These are phyloP conservation scores for Helotiales sp. DNA, from an alignment of 2,329 filamentous ascomycete genomes.

Conservation along the genomic window DNA sequence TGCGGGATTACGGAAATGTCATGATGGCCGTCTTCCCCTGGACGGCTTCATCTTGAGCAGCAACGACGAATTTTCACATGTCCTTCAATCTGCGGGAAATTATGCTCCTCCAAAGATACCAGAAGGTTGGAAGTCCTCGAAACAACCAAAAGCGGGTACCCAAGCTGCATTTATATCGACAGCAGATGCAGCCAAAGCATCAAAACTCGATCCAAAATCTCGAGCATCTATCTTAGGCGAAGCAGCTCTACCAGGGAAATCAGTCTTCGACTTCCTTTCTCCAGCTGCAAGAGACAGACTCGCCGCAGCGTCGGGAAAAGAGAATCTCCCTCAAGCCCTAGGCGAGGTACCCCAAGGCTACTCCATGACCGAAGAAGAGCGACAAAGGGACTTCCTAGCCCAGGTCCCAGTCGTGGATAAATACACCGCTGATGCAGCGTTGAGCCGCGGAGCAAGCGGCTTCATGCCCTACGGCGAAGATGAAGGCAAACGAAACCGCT, in stretches of 20 bases:
- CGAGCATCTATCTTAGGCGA: conserved; percentile 83
- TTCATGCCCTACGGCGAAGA: conserved; percentile 87
- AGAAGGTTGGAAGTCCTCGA: conserved; percentile 69
- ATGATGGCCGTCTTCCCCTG: conserved; percentile 78
- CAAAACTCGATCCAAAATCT: conserved; percentile 71
- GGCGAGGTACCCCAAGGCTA: conserved; percentile 72
- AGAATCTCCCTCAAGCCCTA: conserved; percentile 73
- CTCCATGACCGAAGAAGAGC: conserved; percentile 62
- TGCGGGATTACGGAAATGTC: conserved; percentile 65
- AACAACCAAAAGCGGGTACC: conserved; percentile 41
- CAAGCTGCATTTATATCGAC: conserved; percentile 60
- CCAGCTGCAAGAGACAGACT: conserved; percentile 75
- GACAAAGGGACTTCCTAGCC: conserved; percentile 55
- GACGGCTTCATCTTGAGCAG: conserved; percentile 76
- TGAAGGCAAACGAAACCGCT: conserved; percentile 75
- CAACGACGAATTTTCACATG: conserved; percentile 47
- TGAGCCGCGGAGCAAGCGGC: conserved; percentile 62
- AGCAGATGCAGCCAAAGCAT: conserved; percentile 75
- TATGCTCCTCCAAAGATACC: conserved; percentile 71
- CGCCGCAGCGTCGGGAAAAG: conserved; percentile 71
- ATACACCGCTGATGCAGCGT: conserved; percentile 65
- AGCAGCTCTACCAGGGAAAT: conserved; percentile 80
- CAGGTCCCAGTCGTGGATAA: conserved; percentile 66
- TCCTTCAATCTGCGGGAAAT: conserved; percentile 42
- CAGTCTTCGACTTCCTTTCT: conserved; percentile 90